Evolutionary conservation across 352 stramenopile species (phyloP), one percentile per base, ranked within the genome.

Genomic region (Phytopythium montanum): DNA sequence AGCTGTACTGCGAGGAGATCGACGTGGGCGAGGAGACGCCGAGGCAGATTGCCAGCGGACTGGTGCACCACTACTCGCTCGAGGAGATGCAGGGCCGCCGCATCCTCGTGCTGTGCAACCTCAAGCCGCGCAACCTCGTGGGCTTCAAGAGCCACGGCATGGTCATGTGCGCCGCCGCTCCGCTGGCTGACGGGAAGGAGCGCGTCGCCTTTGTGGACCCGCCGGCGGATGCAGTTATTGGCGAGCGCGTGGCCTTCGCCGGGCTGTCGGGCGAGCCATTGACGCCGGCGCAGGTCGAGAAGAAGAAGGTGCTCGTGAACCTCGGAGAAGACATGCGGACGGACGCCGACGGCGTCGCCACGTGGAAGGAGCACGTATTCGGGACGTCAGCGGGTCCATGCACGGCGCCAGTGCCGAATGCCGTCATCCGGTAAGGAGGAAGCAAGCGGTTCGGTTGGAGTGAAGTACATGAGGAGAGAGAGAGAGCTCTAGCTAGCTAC

Each of bases 1-100:
- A 97, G 75, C 77, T 97, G 36, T 96, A 94, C 71, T 97, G 89
- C 56, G 90, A 97, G 66, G 79, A 96, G 65, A 97, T 97, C 34
- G 88, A 97, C 63, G 88, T 97, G 54, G 88, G 90, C 31, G 88
- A 97, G 69, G 86, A 93, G 38, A 75, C 68, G 59, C 86, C 87
- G 41, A 84, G 90, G 26, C 78, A 90, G 60, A 96, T 97, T 64
- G 90, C 87, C 19, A 92, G 81, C 55, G 87, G 87, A 2, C 71
- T 96, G n/a, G 81, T 93, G 64, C 65, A 85, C 63, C 84, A 96
- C 66, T 96, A 95, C 81, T 82, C 81, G 63, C 70, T 95, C 7
- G 87, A 94, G 63, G 67, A 94, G 73, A 95, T 96, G 87, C 81
- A 92, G 68, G 75, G 80, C 68, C 80, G 73, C 61, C 79, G 85